Evolutionary conservation across 2,329 filamentous ascomycete genomes (phyloP), one percentile per base, ranked within the genome.

Genomic region (Didymosphaeria variabile): DNA sequence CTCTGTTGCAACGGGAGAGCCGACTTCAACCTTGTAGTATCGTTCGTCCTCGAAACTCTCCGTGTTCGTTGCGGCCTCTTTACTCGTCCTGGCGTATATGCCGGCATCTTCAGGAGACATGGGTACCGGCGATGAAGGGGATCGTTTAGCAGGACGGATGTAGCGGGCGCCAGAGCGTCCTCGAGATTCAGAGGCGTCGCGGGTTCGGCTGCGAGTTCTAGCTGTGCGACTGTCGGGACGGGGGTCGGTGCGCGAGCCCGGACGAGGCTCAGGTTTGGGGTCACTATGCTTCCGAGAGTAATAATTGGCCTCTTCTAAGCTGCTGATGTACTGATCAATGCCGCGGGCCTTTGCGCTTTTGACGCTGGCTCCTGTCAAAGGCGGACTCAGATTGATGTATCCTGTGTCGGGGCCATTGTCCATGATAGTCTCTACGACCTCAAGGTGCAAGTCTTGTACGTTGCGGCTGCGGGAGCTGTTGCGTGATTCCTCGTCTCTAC

Each of bases 71-170:
- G 63, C 66, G n/a, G 70, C 69, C 53, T 76, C 78, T 51, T 80
- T 79, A 62, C 81, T 83, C 47, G 75, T 72, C 31, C 53, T 79
- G 72, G 61, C 92, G 76, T 75, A 75, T 13, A 81, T 72, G 3
- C 79, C 79, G 19, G 82, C 79, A 70, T 97, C 93, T 69, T 97
- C 92, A 0, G 93, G 93, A 3, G 94, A 97, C 94, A 97, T 97
- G 3, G 94, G 93, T 1, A 97, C 86, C 0, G 94, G 94, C 0
- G 94, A 97, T 1, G 93, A 96, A 0, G 94, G 94, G 1, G 94
- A 97, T 23, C 91, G 86, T 79, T 97, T 97, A 13, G 89, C 87
- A 19, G 91, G 87, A 72, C 88, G 90, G 64, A 90, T 93, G 65
- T 89, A 90, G 23, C 90, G 86, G 47, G 86, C 84, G 13, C 85